Base-by-base conservation (phyloP, 768 basidiomycete species). In the Sporobolomyces pararoseus region DNA sequence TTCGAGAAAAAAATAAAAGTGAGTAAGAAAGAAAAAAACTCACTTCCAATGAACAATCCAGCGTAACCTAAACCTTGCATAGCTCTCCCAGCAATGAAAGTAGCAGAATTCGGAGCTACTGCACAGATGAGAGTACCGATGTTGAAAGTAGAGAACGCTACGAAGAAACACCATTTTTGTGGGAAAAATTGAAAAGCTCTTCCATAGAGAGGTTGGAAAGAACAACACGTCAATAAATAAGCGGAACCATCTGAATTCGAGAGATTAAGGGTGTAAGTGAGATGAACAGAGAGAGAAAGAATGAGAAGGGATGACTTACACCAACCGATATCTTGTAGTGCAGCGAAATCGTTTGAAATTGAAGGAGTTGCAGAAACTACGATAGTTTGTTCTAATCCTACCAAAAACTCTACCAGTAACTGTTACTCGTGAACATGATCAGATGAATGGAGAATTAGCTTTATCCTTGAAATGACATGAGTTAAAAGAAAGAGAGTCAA, bases 331-430 rank as follows among this genome's bases (percentile, higher is more conserved):
- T 66, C 62, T n/a, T 57, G 58, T 7, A 71, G 16, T 0, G 65
- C 62, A 0, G 12, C 0, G n/a, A 71, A 71, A 19, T 71, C 42
- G 50, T 67, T 71, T 17, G 65, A 58, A 29, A 71, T 71, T 2
- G 47, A 47, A 0, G 62, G 61, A 0, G 65, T 67, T 5, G 55
- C 49, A 4, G 65, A 57, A 2, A 66, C 70, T 17, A 71, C 65
- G 62, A 71, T 67, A 9, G 70, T 71, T 37, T 71, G 66, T 34
- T 71, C 70, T 5, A 71, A 35, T 1, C 70, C 70, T 19, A 67
- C 70, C n/a, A 67, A 31, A 27, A 71, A 58, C 57, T 71, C 70
- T 42, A 66, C 55, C 50, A 71, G 61, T 0, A 71, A 25, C 70
- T 71, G 55, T 13, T 17, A 23, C 17, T 42, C 39, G n/a, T n/a